phyloP scores from a whole-genome alignment of 176 grass and related monocot species.

The Elymus sibiricus region DNA sequence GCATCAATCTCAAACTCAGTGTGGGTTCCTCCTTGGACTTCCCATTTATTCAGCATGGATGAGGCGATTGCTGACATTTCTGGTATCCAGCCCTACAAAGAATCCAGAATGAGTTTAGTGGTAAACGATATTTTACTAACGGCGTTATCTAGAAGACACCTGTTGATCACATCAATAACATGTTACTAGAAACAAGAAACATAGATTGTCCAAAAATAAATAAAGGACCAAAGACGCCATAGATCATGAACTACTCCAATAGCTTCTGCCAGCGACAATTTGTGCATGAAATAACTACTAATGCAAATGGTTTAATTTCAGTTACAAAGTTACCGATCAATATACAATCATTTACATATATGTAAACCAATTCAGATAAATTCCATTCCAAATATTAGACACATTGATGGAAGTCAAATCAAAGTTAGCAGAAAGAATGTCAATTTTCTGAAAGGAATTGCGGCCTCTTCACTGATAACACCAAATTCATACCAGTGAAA shows the following conservation, averaged over 20 bases:
- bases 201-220: not conserved
- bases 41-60: conserved; percentile 71
- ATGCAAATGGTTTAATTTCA: not conserved
- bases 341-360: not conserved
- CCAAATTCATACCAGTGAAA: not conserved
- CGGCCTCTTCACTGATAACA: not conserved
- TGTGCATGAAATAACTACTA: not conserved
- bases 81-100: conserved; percentile 69
- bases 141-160: not conserved
- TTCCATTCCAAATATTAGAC: not conserved
- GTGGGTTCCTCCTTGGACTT: conserved; percentile 20
- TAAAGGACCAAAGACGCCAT: not conserved
- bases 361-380: not conserved
- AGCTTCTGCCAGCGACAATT: not conserved
- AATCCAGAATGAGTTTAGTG: not conserved
- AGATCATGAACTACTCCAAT: not conserved
- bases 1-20: conserved; percentile 73
- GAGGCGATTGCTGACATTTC: conserved; percentile 43
- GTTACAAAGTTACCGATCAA: not conserved
- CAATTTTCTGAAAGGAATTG: not conserved
- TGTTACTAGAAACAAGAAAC: not conserved
- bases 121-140: conserved; percentile 10
- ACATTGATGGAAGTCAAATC: not conserved
- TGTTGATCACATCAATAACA: not conserved
- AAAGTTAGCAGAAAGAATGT: not conserved